Evolutionary conservation across 2,329 filamentous ascomycete genomes (phyloP).

Genomic region (Drechslerella coelobrocha): DNA sequence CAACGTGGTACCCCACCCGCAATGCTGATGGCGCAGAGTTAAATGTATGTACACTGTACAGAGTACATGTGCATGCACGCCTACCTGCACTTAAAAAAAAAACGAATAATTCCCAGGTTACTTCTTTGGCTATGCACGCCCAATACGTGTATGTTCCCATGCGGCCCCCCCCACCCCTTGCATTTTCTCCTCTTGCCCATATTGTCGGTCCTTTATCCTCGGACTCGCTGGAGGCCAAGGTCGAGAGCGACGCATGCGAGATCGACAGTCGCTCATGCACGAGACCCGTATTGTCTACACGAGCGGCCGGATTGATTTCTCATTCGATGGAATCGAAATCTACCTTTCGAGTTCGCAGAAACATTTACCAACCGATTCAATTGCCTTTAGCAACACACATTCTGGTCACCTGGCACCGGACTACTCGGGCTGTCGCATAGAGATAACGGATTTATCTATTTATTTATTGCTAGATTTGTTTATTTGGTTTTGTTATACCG

Average conservation of each 20-base stretch:
- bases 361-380: too few relatives aligned
- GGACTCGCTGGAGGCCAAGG: slow-evolving; percentile 9
- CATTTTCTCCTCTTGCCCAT: neutral
- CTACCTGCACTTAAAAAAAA: too few relatives aligned
- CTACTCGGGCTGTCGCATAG: neutral
- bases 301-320: slow-evolving; percentile 10
- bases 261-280: slow-evolving; percentile 50
- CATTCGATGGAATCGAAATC: neutral
- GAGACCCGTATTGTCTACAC: slow-evolving; percentile 35
- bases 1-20: slow-evolving; percentile 37
- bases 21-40: slow-evolving; percentile 35
- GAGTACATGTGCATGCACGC: neutral
- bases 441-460: slow-evolving; percentile 8
- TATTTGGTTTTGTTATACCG: neutral
- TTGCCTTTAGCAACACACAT: too few relatives aligned
- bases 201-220: slow-evolving; percentile 16
- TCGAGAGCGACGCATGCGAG: slow-evolving; percentile 40
- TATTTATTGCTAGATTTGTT: neutral
- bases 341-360: neutral
- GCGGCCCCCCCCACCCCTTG: slow-evolving; percentile 12
- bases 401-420: too few relatives aligned
- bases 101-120: slow-evolving; percentile 33
- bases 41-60: slow-evolving; percentile 6
- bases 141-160: neutral
- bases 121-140: slow-evolving; percentile 22